Evolutionary conservation across 805 yeast genomes (phyloP), one percentile per base, ranked within the genome.

Genomic region (Sungouiozyma ichnusensis): DNA sequence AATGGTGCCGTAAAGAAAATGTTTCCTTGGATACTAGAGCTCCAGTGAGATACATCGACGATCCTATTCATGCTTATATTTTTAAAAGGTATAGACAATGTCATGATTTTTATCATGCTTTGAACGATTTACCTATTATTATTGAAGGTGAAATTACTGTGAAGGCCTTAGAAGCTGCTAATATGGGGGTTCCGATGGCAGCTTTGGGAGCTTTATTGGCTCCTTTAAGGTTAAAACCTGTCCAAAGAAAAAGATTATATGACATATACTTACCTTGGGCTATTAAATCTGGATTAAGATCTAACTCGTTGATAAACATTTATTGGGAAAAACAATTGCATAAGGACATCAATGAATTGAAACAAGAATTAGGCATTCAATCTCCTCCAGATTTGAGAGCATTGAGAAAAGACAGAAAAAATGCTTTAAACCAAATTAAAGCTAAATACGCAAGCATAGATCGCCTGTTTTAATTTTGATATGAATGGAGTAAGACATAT

Each of bases 121-220:
- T 92, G 20, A 82, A 94, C 0, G 90, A 94, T 14, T 69, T 85
- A 39, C 97, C 97, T 0, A 84, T 88, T 37, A 80, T 84, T 36
- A 76, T 92, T 49, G 97, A 92, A 57, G 98, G 98, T n/a, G 98
- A 92, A 58, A 81, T 92, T 41, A 86, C 96, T 0, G 81, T 92
- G 16, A 92, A 92, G 62, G 82, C 87, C 11, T 78, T 92, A 51
- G 98, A 90, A 62, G 94, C 80, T 54, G 81, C 92, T 55, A 90
- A 92, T 60, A 74, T 90, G 45, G 94, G 94, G 3, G 76, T 92
- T 36, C 97, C 97, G 13, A 88, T 90, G 94, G 87, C 96, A 3
- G 95, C 95, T 0, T 60, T 92, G 39, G 97, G 96, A 0, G 88
- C 95, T 0, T 52, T 85, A n/a, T 74, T 86, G 48, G 95, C 96